A percentile compares a stretch with the other conserved stretches of the same genome.
Conservation (phyloP, 2,329 filamentous ascomycete species). For the Sarocladiaceae sp. region DNA sequence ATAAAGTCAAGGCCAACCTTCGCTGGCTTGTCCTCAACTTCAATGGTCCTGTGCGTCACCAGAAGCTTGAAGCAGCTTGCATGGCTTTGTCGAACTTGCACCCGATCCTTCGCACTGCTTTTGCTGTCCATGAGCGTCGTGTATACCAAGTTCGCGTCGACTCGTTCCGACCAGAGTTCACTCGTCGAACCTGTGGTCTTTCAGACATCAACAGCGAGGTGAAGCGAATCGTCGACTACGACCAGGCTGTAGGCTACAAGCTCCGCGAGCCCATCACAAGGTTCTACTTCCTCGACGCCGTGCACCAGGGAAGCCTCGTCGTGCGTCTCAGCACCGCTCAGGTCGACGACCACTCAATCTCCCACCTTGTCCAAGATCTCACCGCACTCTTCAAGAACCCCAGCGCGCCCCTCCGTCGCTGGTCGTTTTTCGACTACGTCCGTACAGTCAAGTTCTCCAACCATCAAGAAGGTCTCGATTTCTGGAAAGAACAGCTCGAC, state of each 20-base stretch:
- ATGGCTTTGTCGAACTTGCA: constrained; percentile 39
- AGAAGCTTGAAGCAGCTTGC: constrained; percentile 43
- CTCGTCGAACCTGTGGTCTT: constrained; percentile 37
- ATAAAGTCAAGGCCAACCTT: constrained; percentile 38
- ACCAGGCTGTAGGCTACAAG: constrained; percentile 34
- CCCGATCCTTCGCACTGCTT: constrained; percentile 50
- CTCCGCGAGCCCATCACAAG: constrained; percentile 42
- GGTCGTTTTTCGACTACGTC: constrained; percentile 45
- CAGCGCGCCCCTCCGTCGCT: constrained; percentile 21
- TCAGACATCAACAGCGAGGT: constrained; percentile 33
- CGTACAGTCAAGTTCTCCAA: constrained; percentile 34
- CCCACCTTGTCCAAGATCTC: constrained; percentile 44
- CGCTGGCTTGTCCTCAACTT: constrained; percentile 45
- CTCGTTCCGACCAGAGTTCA: constrained; percentile 38
- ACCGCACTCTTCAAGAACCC: constrained; percentile 38
- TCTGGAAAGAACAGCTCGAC: constrained; percentile 42
- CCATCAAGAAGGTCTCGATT: constrained; percentile 33
- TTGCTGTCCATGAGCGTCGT: constrained; percentile 40
- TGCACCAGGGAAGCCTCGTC: constrained; percentile 41
- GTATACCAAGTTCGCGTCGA: constrained; percentile 46
- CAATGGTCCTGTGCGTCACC: constrained; percentile 35
- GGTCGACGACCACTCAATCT: constrained; percentile 42
- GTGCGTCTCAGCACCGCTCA: constrained; percentile 46
- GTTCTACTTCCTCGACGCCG: constrained; percentile 46
- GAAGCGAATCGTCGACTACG: constrained; percentile 28